Conservation (phyloP, 441 rosid genomes). For the Metrosideros polymorpha region DNA sequence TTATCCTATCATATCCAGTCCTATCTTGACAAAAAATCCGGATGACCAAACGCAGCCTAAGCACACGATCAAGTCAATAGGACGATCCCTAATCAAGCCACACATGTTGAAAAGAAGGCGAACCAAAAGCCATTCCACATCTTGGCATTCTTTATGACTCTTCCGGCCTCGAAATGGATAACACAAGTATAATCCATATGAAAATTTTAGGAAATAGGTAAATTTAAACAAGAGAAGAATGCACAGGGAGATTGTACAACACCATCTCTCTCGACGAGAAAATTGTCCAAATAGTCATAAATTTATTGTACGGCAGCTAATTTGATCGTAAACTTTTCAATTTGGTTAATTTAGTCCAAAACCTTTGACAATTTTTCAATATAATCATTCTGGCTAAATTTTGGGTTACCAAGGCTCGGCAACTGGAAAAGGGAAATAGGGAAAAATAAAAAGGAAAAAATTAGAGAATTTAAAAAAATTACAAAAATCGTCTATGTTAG, state of each 20-base stretch:
- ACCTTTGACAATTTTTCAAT: not conserved
- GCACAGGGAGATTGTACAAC: not conserved
- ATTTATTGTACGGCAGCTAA: rapidly evolving
- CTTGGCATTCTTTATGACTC: not conserved
- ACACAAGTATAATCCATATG: not conserved
- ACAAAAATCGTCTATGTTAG: not conserved
- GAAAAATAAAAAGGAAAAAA: not conserved
- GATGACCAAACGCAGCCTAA: no score
- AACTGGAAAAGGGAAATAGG: not conserved
- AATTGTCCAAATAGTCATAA: not conserved
- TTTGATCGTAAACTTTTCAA: not conserved
- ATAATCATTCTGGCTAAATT: rapidly evolving
- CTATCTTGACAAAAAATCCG: no score
- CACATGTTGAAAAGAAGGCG: not conserved
- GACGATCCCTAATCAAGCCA: not conserved
- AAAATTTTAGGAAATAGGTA: rapidly evolving
- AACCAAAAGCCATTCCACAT: not conserved
- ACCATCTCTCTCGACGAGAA: rapidly evolving
- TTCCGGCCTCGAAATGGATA: not conserved
- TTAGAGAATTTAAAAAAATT: not conserved
- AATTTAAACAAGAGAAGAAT: not conserved
- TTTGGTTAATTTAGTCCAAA: not conserved
- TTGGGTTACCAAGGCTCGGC: rapidly evolving
- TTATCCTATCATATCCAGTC: no score
- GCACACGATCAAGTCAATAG: not conserved